Evolutionary conservation across 139 green algal species (phyloP).

Genomic region (Chlamydomonas eustigma): DNA sequence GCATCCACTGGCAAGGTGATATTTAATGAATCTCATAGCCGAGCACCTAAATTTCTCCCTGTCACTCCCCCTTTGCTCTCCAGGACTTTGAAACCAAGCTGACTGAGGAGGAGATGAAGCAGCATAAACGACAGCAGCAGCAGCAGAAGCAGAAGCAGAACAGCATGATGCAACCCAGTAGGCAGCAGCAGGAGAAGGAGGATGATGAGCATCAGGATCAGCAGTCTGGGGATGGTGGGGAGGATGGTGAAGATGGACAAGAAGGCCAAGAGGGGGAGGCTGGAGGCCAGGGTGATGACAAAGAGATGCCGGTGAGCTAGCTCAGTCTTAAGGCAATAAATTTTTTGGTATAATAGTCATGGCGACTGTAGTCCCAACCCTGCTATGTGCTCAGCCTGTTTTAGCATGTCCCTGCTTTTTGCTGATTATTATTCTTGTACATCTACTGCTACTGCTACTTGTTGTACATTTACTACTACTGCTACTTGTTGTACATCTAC

Average conservation of each 20-base stretch:
- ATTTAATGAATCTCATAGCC: background rate
- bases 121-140: constrained; percentile 23
- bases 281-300: too few species aligned
- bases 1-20: too few species aligned
- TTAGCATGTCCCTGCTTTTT: too few species aligned
- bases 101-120: constrained; percentile 19
- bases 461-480: too few species aligned
- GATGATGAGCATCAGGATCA: constrained; percentile 29
- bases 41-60: background rate
- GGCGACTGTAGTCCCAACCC: too few species aligned
- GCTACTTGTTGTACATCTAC: too few species aligned
- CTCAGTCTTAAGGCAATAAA: too few species aligned
- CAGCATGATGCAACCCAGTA: constrained; percentile 18
- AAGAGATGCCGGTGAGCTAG: too few species aligned
- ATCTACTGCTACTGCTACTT: too few species aligned
- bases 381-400: too few species aligned
- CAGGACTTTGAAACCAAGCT: constrained; percentile 14
- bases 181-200: constrained; percentile 27
- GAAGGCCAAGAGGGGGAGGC: background rate
- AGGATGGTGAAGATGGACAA: background rate
- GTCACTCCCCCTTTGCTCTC: background rate
- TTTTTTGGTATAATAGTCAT: too few species aligned
- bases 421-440: too few species aligned
- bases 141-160: constrained; percentile 22
- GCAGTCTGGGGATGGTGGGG: background rate